phyloP scores from a whole-genome alignment of 73 alveolate genomes.

The Tetrahymena elliotti region DNA sequence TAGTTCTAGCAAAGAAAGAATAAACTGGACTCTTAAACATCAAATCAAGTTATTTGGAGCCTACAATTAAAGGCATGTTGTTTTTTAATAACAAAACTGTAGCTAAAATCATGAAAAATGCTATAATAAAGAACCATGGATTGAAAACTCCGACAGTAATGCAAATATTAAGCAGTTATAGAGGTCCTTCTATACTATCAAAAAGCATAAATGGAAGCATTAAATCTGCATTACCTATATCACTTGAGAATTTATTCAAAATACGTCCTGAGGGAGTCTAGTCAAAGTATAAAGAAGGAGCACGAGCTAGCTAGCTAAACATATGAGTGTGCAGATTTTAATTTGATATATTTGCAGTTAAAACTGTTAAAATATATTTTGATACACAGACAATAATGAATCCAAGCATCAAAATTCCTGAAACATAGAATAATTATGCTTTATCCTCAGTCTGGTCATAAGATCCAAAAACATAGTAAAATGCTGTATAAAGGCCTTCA shows the following conservation, averaged over 20 bases:
- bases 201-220: neutral
- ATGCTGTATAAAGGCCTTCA: neutral
- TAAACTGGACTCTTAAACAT: neutral
- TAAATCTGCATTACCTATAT: neutral
- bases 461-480: neutral
- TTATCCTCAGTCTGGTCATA: neutral
- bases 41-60: neutral
- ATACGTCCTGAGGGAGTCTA: slow-evolving; percentile 35
- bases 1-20: neutral
- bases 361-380: neutral
- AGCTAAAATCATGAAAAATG: neutral
- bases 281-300: slow-evolving; percentile 16
- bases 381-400: neutral
- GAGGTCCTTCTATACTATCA: neutral
- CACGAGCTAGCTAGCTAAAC: neutral
- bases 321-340: neutral
- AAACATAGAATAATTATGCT: neutral
- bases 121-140: neutral
- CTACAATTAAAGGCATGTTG: neutral
- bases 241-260: slow-evolving; percentile 26
- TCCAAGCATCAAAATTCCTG: neutral
- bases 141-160: neutral
- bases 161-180: neutral
- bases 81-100: neutral
- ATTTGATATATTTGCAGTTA: neutral